A percentile compares a stretch with the other conserved stretches of the same genome.
Evolutionary conservation across 768 basidiomycete genomes (phyloP).

Genomic region (Pleurotus tuoliensis): DNA sequence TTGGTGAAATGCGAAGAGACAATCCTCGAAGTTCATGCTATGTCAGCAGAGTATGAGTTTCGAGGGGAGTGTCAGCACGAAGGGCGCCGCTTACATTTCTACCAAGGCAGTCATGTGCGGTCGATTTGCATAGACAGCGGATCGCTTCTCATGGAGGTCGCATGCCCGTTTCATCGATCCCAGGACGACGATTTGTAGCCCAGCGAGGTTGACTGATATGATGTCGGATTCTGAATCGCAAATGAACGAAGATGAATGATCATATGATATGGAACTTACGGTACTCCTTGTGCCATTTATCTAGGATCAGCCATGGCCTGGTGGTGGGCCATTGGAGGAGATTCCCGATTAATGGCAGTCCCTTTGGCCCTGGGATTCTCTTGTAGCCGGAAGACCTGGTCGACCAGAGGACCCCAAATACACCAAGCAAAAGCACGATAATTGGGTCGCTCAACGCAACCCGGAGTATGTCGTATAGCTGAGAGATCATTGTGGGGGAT

Average conservation of each 20-base stretch:
- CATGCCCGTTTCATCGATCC: neutral
- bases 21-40: neutral
- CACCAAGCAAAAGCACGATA: neutral
- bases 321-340: conserved; percentile 22
- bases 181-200: neutral
- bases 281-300: conserved; percentile 27
- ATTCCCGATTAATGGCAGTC: conserved; percentile 25
- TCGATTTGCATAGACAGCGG: neutral
- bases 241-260: too few species aligned
- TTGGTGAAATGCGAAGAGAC: neutral
- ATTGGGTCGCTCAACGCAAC: neutral
- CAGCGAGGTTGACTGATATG: neutral
- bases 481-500: too few species aligned
- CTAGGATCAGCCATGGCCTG: conserved; percentile 25
- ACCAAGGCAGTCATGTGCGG: neutral
- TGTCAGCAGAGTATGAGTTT: neutral
- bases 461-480: too few species aligned
- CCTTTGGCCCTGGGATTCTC: conserved; percentile 24
- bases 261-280: conserved; percentile 14
- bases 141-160: neutral
- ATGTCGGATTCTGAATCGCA: neutral
- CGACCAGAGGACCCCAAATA: neutral
- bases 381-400: neutral
- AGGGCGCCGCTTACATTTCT: neutral
- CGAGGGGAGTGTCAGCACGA: neutral